Conservation (phyloP, 805 yeast species). For the Metschnikowia henanensis region DNA sequence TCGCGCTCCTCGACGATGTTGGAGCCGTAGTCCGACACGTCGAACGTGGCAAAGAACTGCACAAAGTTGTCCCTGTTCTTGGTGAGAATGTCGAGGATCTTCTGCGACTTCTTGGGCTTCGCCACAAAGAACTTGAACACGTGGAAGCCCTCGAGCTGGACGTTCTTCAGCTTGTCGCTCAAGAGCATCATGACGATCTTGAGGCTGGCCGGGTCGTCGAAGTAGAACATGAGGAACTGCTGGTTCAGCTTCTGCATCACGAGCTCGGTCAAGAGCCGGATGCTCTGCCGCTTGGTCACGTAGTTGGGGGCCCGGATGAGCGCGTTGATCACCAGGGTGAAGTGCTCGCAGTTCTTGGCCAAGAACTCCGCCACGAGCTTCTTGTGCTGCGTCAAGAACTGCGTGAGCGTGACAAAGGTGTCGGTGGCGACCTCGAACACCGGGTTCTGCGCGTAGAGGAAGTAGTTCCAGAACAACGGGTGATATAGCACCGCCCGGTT, state of each 20-base stretch:
- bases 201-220: constrained; percentile 77
- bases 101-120: constrained; percentile 85
- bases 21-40: constrained; percentile 61
- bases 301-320: constrained; percentile 78
- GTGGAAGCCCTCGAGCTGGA: constrained; percentile 89
- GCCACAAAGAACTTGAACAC: constrained; percentile 96
- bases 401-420: constrained; percentile 75
- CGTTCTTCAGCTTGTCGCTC: constrained; percentile 85
- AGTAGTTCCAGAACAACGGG: constrained; percentile 76
- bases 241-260: constrained; percentile 72
- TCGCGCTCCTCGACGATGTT: constrained; percentile 76
- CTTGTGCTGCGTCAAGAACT: constrained; percentile 68
- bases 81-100: constrained; percentile 74
- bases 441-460: constrained; percentile 70
- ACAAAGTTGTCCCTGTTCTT: constrained; percentile 81
- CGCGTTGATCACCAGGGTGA: constrained; percentile 63
- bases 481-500: constrained; percentile 59
- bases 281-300: constrained; percentile 90
- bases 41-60: constrained; percentile 65
- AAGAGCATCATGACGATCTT: constrained; percentile 83
- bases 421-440: constrained; percentile 92
- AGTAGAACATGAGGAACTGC: constrained; percentile 70
- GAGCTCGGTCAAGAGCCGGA: constrained; percentile 70
- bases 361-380: constrained; percentile 72
- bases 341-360: constrained; percentile 51